A percentile compares a stretch with the other conserved stretches of the same genome.
Conservation (phyloP, 345 rosid genomes). For the Salix caprea region DNA sequence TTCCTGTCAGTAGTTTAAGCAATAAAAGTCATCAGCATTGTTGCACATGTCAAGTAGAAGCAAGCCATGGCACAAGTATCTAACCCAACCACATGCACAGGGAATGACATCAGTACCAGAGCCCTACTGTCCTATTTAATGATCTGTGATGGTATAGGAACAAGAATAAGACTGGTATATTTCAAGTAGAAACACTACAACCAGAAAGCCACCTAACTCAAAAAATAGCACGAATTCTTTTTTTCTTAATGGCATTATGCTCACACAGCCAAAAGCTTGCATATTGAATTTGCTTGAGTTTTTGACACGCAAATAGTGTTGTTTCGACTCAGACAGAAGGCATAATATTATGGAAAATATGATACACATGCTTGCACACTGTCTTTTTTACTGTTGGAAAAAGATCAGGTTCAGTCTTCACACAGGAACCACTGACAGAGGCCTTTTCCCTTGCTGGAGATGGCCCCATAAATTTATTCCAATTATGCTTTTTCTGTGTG, state of each 20-base stretch:
- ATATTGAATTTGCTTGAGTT: neutral
- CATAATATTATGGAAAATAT: neutral
- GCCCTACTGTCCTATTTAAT: neutral
- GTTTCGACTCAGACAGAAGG: neutral
- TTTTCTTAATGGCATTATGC: neutral
- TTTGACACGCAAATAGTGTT: neutral
- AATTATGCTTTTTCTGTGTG: neutral
- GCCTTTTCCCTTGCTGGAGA: neutral
- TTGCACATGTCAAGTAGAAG: neutral
- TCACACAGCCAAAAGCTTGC: neutral
- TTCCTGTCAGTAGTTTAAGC: slow-evolving; percentile 21
- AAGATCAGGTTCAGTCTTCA: neutral
- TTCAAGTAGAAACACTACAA: neutral
- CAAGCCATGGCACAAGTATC: neutral
- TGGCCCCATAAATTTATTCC: neutral
- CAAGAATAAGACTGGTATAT: neutral
- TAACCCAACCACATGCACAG: neutral
- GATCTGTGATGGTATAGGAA: neutral
- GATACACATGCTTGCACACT: neutral
- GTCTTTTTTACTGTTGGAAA: neutral
- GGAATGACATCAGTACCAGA: neutral
- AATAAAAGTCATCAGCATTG: slow-evolving; percentile 9
- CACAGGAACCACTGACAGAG: neutral
- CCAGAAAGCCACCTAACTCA: neutral
- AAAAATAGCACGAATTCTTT: neutral